Conservation (phyloP, 768 basidiomycete species). For the Boletus tylopilopsis region DNA sequence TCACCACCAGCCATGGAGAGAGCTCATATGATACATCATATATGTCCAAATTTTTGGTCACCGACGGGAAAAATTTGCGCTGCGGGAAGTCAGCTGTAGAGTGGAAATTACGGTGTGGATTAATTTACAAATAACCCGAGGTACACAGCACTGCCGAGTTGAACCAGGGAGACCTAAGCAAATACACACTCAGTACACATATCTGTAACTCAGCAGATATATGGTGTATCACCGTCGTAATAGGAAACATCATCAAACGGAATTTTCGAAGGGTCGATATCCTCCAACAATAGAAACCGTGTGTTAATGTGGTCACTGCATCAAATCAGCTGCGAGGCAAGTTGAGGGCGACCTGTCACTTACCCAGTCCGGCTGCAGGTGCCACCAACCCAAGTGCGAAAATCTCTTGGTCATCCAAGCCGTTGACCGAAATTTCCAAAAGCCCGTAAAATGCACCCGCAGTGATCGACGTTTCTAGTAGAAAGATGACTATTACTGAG, state of each 20-base stretch:
- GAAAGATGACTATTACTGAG: slow-evolving; percentile 9
- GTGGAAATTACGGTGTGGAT: not conserved
- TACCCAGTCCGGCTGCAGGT: slow-evolving; percentile 17
- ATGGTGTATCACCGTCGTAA: slow-evolving; percentile 16
- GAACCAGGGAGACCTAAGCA: slow-evolving; percentile 21
- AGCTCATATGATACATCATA: not conserved
- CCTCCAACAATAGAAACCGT: slow-evolving; percentile 24
- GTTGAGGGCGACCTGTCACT: not conserved
- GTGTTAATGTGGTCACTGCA: slow-evolving; percentile 14
- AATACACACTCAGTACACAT: not conserved
- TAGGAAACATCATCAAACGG: not conserved
- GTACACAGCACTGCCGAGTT: slow-evolving; percentile 14
- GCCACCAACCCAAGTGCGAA: no score
- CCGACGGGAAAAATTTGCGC: no score
- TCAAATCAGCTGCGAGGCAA: not conserved
- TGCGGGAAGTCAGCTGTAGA: no score
- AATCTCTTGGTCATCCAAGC: no score
- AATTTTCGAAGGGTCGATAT: slow-evolving; percentile 9
- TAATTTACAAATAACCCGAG: not conserved
- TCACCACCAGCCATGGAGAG: slow-evolving; percentile 11
- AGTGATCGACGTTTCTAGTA: slow-evolving; percentile 17
- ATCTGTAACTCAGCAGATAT: not conserved
- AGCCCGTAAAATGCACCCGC: slow-evolving; percentile 7
- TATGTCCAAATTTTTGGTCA: no score
- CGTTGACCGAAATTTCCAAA: no score